phyloP scores from a whole-genome alignment of 73 alveolate genomes.

The Symbiodinium pilosum region DNA sequence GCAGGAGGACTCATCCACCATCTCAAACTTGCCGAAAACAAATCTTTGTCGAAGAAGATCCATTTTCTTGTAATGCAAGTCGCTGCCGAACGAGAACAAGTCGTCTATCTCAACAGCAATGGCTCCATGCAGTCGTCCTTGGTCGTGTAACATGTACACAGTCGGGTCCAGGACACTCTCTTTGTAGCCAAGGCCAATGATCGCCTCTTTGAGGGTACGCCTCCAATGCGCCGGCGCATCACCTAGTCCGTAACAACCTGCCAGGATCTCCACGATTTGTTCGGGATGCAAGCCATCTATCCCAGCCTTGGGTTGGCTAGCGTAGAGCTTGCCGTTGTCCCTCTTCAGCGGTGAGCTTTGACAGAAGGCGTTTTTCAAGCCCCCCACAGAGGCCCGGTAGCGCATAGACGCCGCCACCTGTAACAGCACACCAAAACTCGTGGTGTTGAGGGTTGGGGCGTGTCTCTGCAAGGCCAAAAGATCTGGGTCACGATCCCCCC shows the following conservation, averaged over 20 bases:
- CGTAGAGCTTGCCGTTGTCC: not conserved
- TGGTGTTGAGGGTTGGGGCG: not conserved
- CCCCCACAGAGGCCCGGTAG: not conserved
- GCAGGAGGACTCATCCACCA: not conserved
- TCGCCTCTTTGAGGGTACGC: not conserved
- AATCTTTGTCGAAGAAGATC: not conserved
- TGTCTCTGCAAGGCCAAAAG: not conserved
- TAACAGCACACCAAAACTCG: not conserved
- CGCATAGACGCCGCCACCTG: not conserved
- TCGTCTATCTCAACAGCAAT: constrained; percentile 15
- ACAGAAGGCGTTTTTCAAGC: constrained; percentile 21
- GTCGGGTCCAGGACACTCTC: not conserved
- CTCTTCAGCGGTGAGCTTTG: not conserved
- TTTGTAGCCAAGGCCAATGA: not conserved
- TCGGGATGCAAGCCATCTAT: not conserved
- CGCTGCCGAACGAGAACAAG: not conserved
- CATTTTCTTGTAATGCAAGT: not conserved
- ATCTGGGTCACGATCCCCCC: constrained; percentile 28
- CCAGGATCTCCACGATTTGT: constrained; percentile 20
- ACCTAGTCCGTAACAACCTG: not conserved
- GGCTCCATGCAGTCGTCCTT: not conserved
- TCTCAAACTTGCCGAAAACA: constrained; percentile 9
- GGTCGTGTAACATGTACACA: not conserved
- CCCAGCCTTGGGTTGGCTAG: not conserved
- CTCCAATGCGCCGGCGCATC: constrained; percentile 21